A percentile compares a stretch with the other conserved stretches of the same genome.
phyloP scores from a whole-genome alignment of 2,329 filamentous ascomycete species.

The Penicillium digitatum region DNA sequence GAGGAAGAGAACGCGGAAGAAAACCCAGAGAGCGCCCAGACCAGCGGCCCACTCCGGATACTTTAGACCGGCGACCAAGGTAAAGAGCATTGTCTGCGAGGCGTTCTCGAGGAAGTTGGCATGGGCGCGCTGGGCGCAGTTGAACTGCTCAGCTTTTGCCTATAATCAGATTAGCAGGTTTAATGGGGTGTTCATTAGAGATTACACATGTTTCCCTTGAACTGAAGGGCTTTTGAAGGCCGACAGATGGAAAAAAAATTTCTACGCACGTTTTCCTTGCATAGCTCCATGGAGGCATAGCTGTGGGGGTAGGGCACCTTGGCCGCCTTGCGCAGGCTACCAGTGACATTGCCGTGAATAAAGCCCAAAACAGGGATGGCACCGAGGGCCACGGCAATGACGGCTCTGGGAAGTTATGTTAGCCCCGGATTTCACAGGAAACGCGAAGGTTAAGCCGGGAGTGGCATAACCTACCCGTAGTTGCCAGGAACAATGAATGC shows the following conservation, averaged over 20 bases:
- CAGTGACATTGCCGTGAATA: slow-evolving; percentile 50
- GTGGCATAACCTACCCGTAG: slow-evolving; percentile 43
- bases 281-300: slow-evolving; percentile 55
- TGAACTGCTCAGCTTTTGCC: slow-evolving; percentile 47
- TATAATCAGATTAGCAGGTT: slow-evolving; percentile 15
- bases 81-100: slow-evolving; percentile 47
- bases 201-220: background rate
- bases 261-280: slow-evolving; percentile 43
- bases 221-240: background rate
- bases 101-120: slow-evolving; percentile 60
- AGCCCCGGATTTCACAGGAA: background rate
- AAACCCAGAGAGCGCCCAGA: slow-evolving; percentile 50
- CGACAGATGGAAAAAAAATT: background rate
- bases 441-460: background rate
- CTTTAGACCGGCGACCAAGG: slow-evolving; percentile 53
- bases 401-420: slow-evolving; percentile 44
- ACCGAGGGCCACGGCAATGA: slow-evolving; percentile 52
- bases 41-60: slow-evolving; percentile 49
- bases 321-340: slow-evolving; percentile 48
- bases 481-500: slow-evolving; percentile 46
- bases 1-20: slow-evolving; percentile 49
- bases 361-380: slow-evolving; percentile 52
- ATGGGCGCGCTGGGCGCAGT: slow-evolving; percentile 55
- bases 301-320: slow-evolving; percentile 56
- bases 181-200: background rate